These are phyloP conservation scores for Buxus sempervirens DNA, from an alignment of 164 flowering plant genomes.

Conservation along the genomic window DNA sequence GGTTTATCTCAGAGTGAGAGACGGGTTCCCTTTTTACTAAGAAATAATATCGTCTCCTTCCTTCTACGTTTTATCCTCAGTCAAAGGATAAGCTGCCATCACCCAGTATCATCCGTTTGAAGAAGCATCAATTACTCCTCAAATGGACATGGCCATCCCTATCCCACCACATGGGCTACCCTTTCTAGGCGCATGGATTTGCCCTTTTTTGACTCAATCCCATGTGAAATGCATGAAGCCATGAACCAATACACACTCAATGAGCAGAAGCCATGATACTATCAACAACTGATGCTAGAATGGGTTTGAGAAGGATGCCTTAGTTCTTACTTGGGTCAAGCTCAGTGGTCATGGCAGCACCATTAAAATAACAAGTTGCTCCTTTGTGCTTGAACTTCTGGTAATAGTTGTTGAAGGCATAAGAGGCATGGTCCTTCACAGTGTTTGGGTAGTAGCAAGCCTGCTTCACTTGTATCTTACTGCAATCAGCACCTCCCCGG, in stretches of 20 bases:
- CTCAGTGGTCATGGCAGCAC: conserved; percentile 62
- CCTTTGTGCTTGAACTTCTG: conserved; percentile 69
- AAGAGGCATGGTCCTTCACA: conserved; percentile 68
- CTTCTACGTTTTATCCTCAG: neutral
- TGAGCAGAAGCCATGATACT: too few relatives aligned
- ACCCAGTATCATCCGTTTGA: neutral
- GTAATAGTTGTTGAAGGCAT: conserved; percentile 76
- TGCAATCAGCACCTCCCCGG: conserved; percentile 65
- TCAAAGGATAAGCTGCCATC: too few relatives aligned
- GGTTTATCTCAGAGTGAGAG: too few relatives aligned
- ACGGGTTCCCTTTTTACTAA: too few relatives aligned
- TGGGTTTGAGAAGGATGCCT: neutral
- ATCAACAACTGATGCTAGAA: too few relatives aligned
- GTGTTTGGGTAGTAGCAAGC: conserved; percentile 61
- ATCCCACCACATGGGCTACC: neutral
- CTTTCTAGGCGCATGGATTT: neutral
- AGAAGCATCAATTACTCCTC: neutral
- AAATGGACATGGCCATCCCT: neutral
- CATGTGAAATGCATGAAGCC: neutral
- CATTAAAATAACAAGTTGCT: conserved; percentile 68
- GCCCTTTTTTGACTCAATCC: neutral
- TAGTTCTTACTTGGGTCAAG: conserved; percentile 67
- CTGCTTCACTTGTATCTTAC: conserved; percentile 39
- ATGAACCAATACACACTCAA: too few relatives aligned
- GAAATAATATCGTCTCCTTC: too few relatives aligned